A percentile compares a stretch with the other conserved stretches of the same genome.
phyloP scores from a whole-genome alignment of 2,329 filamentous ascomycete species.

The Ophiocordyceps sinensis region DNA sequence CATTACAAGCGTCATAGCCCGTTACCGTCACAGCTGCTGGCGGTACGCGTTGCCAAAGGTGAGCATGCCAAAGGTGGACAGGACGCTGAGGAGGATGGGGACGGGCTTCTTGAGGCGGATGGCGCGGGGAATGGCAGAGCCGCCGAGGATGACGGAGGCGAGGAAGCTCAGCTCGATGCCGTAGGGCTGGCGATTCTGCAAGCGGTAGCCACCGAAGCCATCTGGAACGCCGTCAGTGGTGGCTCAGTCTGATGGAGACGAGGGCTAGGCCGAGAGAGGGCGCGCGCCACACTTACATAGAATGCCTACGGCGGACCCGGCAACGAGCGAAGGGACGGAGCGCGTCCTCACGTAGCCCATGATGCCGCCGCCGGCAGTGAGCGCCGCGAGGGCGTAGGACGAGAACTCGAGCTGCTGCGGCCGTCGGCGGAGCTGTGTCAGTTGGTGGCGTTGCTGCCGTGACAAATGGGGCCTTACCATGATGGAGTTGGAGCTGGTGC shows the following conservation, averaged over 20 bases:
- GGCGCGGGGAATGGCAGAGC: constrained; percentile 73
- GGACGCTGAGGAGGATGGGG: constrained; percentile 60
- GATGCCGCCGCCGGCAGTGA: constrained; percentile 78
- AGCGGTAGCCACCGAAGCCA: constrained; percentile 65
- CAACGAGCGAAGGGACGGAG: constrained; percentile 74
- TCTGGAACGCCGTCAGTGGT: constrained; percentile 27
- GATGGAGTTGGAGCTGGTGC: not conserved
- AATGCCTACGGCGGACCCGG: constrained; percentile 68
- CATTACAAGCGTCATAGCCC: not conserved
- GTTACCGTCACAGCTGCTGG: constrained; percentile 18
- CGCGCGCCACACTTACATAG: constrained; percentile 31
- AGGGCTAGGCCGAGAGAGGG: not conserved
- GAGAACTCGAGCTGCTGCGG: constrained; percentile 29
- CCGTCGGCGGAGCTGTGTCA: not conserved
- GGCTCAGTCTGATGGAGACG: not conserved
- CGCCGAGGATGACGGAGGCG: constrained; percentile 72
- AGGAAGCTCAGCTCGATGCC: constrained; percentile 81
- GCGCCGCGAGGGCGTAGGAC: constrained; percentile 62
- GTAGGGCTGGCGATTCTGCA: constrained; percentile 61
- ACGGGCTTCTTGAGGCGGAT: constrained; percentile 75
- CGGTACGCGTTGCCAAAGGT: constrained; percentile 62
- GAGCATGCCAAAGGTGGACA: constrained; percentile 66
- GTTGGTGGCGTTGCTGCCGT: not conserved
- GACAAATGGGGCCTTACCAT: constrained; percentile 1
- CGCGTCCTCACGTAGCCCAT: constrained; percentile 75